A percentile compares a stretch with the other conserved stretches of the same genome.
These are phyloP conservation scores for Rhizopus arrhizus DNA, from an alignment of 371 early-diverging fungal species.

Conservation along the genomic window DNA sequence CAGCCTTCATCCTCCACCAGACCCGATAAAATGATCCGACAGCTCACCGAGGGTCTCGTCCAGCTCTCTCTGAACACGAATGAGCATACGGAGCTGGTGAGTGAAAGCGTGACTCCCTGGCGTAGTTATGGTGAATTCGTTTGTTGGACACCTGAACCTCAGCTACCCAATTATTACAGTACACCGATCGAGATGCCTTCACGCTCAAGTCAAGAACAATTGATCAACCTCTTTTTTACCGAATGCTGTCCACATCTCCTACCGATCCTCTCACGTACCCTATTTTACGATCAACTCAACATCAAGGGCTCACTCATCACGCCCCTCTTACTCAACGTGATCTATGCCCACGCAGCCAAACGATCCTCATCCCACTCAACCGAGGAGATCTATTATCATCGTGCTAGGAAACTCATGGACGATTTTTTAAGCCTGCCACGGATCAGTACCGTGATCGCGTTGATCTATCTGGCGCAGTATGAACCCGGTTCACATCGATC, in stretches of 20 bases:
- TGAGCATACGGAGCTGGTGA: constrained; percentile 15
- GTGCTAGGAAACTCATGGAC: constrained; percentile 45
- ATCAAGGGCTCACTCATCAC: constrained; percentile 46
- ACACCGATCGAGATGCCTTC: constrained; percentile 49
- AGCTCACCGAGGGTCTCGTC: constrained; percentile 42
- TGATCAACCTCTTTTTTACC: constrained; percentile 40
- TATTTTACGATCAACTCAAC: constrained; percentile 51
- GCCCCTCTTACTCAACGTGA: constrained; percentile 45
- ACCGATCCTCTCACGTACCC: constrained; percentile 37
- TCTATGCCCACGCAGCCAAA: constrained; percentile 50
- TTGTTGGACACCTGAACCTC: constrained; percentile 38
- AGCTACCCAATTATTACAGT: constrained; percentile 26
- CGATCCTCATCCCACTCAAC: constrained; percentile 26
- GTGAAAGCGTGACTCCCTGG: constrained; percentile 28
- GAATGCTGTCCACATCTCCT: constrained; percentile 35
- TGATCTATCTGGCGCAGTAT: constrained; percentile 46
- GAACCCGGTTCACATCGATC: constrained; percentile 27
- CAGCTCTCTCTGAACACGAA: constrained; percentile 34
- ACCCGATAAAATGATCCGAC: constrained; percentile 49
- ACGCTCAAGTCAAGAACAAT: constrained; percentile 38
- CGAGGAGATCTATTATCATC: constrained; percentile 41
- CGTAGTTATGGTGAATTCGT: constrained; percentile 29
- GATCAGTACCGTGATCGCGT: constrained; percentile 48
- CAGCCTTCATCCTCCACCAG: constrained; percentile 23
- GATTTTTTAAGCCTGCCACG: constrained; percentile 53